Evolutionary conservation across 2,329 filamentous ascomycete species (phyloP).

Genomic region (Xylariales sp.): DNA sequence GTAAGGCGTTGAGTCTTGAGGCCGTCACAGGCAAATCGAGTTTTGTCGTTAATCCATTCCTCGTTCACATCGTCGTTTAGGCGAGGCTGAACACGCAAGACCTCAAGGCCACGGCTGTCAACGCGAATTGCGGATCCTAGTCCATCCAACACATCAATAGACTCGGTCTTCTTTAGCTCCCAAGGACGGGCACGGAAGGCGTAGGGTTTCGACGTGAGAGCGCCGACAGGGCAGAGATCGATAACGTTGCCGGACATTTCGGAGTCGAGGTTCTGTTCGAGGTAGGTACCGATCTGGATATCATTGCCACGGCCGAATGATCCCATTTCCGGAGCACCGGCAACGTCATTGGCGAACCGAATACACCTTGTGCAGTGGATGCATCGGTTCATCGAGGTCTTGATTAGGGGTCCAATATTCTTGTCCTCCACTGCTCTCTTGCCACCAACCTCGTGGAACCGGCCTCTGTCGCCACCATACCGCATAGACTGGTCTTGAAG

Average conservation of each 20-base stretch:
- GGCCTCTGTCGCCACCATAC: conserved; percentile 93
- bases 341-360: conserved; percentile 97
- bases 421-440: conserved; percentile 99
- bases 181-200: conserved; percentile 96
- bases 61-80: conserved; percentile 99
- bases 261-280: conserved; percentile 92
- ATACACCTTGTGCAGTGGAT: conserved; percentile 99
- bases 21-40: conserved; percentile 94
- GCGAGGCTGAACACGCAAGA: conserved; percentile 92
- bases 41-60: conserved; percentile 99
- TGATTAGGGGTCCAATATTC: conserved; percentile 97
- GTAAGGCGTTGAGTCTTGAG: conserved; percentile 96
- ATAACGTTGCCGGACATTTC: conserved; percentile 98
- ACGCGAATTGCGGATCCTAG: conserved; percentile 95
- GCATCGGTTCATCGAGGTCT: conserved; percentile 99
- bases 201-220: conserved; percentile 96
- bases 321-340: conserved; percentile 93
- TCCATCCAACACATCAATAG: conserved; percentile 92
- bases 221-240: conserved; percentile 96
- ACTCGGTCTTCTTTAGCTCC: conserved; percentile 97
- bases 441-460: conserved; percentile 94
- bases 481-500: conserved; percentile 99
- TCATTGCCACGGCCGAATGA: conserved; percentile 96
- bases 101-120: conserved; percentile 91
- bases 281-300: conserved; percentile 97